Conservation (phyloP, 2,329 filamentous ascomycete genomes). For the Zymoseptoria tritici region DNA sequence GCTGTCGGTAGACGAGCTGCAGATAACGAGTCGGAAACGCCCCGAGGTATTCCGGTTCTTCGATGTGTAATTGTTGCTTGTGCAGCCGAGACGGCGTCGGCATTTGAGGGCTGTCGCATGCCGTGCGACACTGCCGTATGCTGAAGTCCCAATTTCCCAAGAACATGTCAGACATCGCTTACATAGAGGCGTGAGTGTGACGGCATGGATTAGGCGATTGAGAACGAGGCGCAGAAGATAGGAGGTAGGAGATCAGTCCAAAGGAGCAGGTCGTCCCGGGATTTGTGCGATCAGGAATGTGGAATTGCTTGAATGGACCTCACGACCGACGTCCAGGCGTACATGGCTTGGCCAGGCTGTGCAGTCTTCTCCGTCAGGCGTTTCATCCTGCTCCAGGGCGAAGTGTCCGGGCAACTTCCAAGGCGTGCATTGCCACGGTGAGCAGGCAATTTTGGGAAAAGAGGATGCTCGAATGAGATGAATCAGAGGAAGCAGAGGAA, state of each 20-base stretch:
- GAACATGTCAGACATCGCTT: background rate
- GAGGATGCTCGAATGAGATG: too few relatives aligned
- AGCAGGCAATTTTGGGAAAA: too few relatives aligned
- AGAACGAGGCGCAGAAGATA: background rate
- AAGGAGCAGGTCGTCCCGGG: background rate
- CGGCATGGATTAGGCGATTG: background rate
- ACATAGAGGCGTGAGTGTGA: background rate
- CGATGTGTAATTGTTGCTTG: background rate
- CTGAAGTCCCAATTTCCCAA: background rate
- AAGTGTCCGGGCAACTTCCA: too few relatives aligned
- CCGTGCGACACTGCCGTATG: background rate
- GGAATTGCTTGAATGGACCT: background rate
- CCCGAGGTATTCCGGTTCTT: background rate
- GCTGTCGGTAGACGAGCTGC: background rate
- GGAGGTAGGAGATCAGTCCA: background rate
- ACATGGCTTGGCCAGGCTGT: background rate
- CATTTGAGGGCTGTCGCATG: background rate
- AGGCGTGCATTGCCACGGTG: too few relatives aligned
- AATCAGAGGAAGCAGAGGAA: too few relatives aligned
- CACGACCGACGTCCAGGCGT: background rate
- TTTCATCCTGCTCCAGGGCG: background rate
- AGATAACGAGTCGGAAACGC: background rate
- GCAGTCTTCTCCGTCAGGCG: too few relatives aligned
- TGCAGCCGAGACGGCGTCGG: background rate
- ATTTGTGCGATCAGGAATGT: background rate